Percentiles rank a stretch among this genome's conserved stretches.
phyloP scores from a whole-genome alignment of 495 filamentous ascomycete genomes.

The Articulospora tetracladia region DNA sequence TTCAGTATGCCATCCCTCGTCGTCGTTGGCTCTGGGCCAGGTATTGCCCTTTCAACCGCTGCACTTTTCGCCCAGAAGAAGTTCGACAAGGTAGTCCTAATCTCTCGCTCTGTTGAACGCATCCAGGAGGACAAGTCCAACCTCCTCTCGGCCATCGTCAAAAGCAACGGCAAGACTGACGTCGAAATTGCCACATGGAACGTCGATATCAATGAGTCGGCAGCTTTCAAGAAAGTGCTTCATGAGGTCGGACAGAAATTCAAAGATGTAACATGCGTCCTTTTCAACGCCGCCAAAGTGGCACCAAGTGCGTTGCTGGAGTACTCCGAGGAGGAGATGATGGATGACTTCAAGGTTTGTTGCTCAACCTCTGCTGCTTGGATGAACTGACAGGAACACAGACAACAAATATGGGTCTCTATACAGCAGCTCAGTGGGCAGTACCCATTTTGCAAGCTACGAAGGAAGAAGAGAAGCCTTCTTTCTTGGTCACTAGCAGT shows the following conservation, averaged over 20 bases:
- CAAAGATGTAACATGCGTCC: slow-evolving; percentile 31
- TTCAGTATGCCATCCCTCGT: slow-evolving; percentile 15
- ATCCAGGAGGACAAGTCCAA: slow-evolving; percentile 28
- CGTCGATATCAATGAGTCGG: slow-evolving; percentile 31
- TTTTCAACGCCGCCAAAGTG: slow-evolving; percentile 40
- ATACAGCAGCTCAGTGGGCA: slow-evolving; percentile 29
- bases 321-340: slow-evolving; percentile 30
- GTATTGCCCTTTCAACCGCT: slow-evolving; percentile 35
- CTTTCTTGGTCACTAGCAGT: slow-evolving; percentile 34
- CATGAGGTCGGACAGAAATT: slow-evolving; percentile 17
- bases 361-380: not conserved
- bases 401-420: slow-evolving; percentile 36
- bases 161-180: not conserved
- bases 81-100: slow-evolving; percentile 34
- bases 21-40: slow-evolving; percentile 38
- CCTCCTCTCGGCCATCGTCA: slow-evolving; percentile 11
- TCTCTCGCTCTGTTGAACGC: slow-evolving; percentile 32
- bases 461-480: slow-evolving; percentile 25
- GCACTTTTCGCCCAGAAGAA: slow-evolving; percentile 32
- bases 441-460: slow-evolving; percentile 30
- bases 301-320: slow-evolving; percentile 26
- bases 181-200: slow-evolving; percentile 28
- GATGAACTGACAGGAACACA: slow-evolving; percentile 4
- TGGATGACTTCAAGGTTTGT: slow-evolving; percentile 35
- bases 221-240: slow-evolving; percentile 24